Evolutionary conservation across 768 basidiomycete genomes (phyloP).

Genomic region (Boletus rex-veris): DNA sequence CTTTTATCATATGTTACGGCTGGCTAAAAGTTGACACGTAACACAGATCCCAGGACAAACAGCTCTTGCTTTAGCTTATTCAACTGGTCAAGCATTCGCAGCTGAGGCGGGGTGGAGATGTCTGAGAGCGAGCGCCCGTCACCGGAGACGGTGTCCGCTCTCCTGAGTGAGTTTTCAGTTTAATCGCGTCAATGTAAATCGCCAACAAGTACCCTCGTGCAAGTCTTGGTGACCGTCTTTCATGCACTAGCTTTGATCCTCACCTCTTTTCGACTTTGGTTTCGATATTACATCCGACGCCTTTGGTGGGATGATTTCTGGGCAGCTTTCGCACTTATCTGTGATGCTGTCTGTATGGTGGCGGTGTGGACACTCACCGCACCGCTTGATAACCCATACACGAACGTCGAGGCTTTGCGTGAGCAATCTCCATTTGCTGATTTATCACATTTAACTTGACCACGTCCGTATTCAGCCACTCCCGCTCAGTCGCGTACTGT

Average conservation of each 20-base stretch:
- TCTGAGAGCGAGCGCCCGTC: neutral
- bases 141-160: constrained; percentile 12
- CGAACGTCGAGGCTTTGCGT: constrained; percentile 9
- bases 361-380: constrained; percentile 14
- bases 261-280: constrained; percentile 28
- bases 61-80: neutral
- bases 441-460: neutral
- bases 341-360: constrained; percentile 10
- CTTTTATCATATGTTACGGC: neutral
- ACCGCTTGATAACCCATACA: constrained; percentile 26
- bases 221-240: constrained; percentile 21
- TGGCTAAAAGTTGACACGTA: neutral
- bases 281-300: constrained; percentile 18
- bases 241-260: constrained; percentile 16
- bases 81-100: neutral
- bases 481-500: constrained; percentile 11
- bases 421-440: neutral
- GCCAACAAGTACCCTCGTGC: neutral
- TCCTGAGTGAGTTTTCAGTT: constrained; percentile 16
- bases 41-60: neutral
- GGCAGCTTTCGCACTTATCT: constrained; percentile 17
- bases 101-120: constrained; percentile 3
- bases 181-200: neutral
- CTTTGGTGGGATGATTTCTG: constrained; percentile 32
- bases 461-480: constrained; percentile 28